A percentile compares a stretch with the other conserved stretches of the same genome.
These are phyloP conservation scores for Pleurotus platypus DNA, from an alignment of 768 basidiomycete genomes.

Conservation along the genomic window DNA sequence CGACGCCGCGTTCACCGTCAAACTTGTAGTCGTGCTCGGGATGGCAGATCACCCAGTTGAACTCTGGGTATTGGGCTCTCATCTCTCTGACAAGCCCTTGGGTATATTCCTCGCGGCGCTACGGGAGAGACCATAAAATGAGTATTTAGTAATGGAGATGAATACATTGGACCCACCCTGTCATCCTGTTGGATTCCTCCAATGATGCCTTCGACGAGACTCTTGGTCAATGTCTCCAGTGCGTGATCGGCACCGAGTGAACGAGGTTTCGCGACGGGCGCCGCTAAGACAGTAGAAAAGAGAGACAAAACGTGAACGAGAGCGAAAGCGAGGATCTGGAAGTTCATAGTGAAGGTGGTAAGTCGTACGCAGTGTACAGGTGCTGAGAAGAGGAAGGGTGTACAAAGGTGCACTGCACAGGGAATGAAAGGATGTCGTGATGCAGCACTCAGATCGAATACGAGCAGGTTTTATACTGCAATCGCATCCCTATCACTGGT, in stretches of 20 bases:
- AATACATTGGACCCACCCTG: neutral
- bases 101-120: neutral
- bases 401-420: too few species aligned
- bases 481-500: too few species aligned
- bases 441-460: too few species aligned
- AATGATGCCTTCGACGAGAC: neutral
- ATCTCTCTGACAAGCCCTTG: neutral
- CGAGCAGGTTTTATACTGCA: too few species aligned
- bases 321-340: too few species aligned
- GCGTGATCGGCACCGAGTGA: neutral
- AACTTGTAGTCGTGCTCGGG: neutral
- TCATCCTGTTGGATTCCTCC: neutral
- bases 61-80: neutral
- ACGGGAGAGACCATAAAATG: neutral
- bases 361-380: too few species aligned
- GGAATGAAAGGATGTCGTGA: too few species aligned
- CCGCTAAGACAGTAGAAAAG: too few species aligned
- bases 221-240: neutral
- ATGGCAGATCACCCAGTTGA: slow-evolving; percentile 1
- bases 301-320: too few species aligned
- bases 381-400: too few species aligned
- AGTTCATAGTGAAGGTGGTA: too few species aligned
- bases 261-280: neutral
- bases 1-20: neutral
- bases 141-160: neutral